Conservation (phyloP, 2,329 filamentous ascomycete species). For the Mariannaea elegans region DNA sequence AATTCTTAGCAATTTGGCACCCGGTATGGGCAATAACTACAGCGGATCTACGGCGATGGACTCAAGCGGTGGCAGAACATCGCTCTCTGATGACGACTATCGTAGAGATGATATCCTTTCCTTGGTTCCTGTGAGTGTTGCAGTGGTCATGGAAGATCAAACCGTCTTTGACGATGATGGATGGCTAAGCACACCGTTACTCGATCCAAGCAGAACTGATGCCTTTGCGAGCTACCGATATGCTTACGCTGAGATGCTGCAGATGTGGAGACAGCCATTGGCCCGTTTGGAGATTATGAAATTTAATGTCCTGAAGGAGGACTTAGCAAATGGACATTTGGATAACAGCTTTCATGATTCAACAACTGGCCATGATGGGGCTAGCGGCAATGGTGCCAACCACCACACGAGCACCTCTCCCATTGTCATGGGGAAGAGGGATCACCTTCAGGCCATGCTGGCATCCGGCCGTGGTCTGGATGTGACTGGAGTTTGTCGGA, state of each 20-base stretch:
- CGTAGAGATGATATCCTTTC: slow-evolving; percentile 56
- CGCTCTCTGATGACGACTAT: slow-evolving; percentile 63
- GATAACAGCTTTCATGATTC: slow-evolving; percentile 48
- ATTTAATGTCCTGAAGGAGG: slow-evolving; percentile 69
- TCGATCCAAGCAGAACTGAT: slow-evolving; percentile 59
- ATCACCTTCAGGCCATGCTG: slow-evolving; percentile 59
- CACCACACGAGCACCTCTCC: slow-evolving; percentile 56
- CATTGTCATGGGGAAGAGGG: slow-evolving; percentile 66
- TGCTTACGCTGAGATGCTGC: slow-evolving; percentile 74
- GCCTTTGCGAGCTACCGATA: slow-evolving; percentile 69
- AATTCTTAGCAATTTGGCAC: slow-evolving; percentile 63
- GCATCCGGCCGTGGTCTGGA: slow-evolving; percentile 67
- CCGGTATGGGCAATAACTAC: slow-evolving; percentile 58
- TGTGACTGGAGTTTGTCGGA: slow-evolving; percentile 68
- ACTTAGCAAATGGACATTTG: slow-evolving; percentile 41
- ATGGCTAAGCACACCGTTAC: slow-evolving; percentile 67
- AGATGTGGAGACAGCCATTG: slow-evolving; percentile 71
- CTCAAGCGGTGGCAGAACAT: slow-evolving; percentile 58
- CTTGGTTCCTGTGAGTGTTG: slow-evolving; percentile 60
- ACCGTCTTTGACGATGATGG: slow-evolving; percentile 75
- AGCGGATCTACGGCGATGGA: slow-evolving; percentile 57
- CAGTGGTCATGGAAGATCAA: slow-evolving; percentile 67
- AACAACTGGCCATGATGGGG: slow-evolving; percentile 50
- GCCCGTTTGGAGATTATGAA: slow-evolving; percentile 74
- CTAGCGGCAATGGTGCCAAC: slow-evolving; percentile 45